These are phyloP conservation scores for Chenopodium berlandieri DNA, from an alignment of 148 eudicot genomes.

Conservation along the genomic window DNA sequence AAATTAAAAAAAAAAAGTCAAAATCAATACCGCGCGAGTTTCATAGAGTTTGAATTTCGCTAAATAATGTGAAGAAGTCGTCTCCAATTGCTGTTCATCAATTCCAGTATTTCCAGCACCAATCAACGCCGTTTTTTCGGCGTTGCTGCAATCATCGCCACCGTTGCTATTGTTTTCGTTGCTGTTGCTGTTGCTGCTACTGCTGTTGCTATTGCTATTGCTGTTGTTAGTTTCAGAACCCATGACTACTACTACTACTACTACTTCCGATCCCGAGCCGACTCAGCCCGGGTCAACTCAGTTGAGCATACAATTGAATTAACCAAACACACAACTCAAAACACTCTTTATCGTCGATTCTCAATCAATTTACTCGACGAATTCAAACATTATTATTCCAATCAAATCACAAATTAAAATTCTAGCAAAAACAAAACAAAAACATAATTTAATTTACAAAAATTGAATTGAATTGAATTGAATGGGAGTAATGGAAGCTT, in stretches of 20 bases:
- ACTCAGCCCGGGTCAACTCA: constrained; percentile 58
- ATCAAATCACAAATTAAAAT: constrained; percentile 6
- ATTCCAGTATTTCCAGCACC: constrained; percentile 25
- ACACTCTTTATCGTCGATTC: background rate
- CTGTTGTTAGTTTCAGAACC: constrained; percentile 29
- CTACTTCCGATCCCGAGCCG: constrained; percentile 41
- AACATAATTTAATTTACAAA: background rate
- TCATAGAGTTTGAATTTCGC: constrained; percentile 82
- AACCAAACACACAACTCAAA: background rate
- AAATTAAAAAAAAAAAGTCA: background rate
- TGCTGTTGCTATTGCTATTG: background rate
- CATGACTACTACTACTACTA: constrained; percentile 29
- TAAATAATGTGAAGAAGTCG: constrained; percentile 34
- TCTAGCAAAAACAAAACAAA: background rate
- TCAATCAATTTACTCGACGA: background rate
- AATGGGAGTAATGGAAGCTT: constrained; percentile 1
- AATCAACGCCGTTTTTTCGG: constrained; percentile 24
- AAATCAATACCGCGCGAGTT: constrained; percentile 73
- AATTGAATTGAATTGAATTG: background rate
- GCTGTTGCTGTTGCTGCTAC: background rate
- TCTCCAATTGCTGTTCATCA: constrained; percentile 30
- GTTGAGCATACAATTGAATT: constrained; percentile 26
- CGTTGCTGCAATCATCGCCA: background rate
- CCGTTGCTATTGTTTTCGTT: background rate
- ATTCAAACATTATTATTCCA: background rate